Evolutionary conservation across 1,284 basidiomycete genomes (phyloP), one percentile per base, ranked within the genome.

Genomic region (Moniliophthora roreri): DNA sequence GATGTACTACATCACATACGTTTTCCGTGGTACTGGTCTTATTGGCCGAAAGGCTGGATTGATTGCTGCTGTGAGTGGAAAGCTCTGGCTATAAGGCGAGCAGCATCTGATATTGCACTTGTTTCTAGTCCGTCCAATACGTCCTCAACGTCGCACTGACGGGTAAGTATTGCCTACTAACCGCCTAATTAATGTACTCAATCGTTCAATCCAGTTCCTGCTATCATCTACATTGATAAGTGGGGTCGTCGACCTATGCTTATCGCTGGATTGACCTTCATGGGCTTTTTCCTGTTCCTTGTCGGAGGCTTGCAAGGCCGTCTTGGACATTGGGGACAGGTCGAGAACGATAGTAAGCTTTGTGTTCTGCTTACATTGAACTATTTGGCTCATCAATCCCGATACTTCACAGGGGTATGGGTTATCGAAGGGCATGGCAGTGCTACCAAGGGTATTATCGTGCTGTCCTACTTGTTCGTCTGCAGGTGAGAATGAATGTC

Each of bases 161-260:
- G n/a, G n/a, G n/a, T n/a, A n/a, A n/a, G n/a, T n/a, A n/a, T n/a
- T n/a, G n/a, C n/a, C n/a, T n/a, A n/a, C n/a, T n/a, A n/a, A n/a
- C n/a, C n/a, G n/a, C n/a, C n/a, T n/a, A n/a, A n/a, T n/a, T n/a
- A n/a, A n/a, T n/a, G n/a, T n/a, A n/a, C n/a, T n/a, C n/a, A n/a
- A n/a, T n/a, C n/a, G n/a, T n/a, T n/a, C n/a, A n/a, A n/a, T n/a
- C n/a, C n/a, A 28, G 72, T 90, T 32, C 88, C 89, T 9, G 86
- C 88, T 0, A 88, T 90, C 66, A 71, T 88, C 62, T 89, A 82
- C 70, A 88, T 89, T 60, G 88, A 91, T 66, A 76, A 72, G 64
- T 90, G 87, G 86, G 89, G 89, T 55, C 85, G 89, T 41, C 79
- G 88, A n/a, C 88, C 88, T 6, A 84, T 91, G 76, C 72, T 90